Conservation (phyloP, 305 asterid species). For the Fraxinus nigra region DNA sequence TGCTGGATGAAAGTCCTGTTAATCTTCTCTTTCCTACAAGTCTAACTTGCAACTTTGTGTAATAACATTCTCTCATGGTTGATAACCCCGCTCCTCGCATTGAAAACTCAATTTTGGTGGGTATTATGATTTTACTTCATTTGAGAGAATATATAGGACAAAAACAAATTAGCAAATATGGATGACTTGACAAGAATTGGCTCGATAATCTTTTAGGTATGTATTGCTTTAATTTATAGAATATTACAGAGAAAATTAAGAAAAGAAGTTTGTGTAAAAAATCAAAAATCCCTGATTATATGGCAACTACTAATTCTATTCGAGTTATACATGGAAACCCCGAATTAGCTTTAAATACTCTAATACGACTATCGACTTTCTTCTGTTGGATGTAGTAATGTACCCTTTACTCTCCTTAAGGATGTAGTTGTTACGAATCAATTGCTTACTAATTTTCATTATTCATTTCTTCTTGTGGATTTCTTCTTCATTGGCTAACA, state of each 20-base stretch:
- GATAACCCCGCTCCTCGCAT: not conserved
- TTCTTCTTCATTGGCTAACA: constrained; percentile 2
- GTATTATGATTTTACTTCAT: not conserved
- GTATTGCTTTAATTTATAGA: too few species aligned
- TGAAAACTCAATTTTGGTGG: not conserved
- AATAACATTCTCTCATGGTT: not conserved
- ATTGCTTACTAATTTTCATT: not conserved
- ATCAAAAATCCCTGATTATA: too few species aligned
- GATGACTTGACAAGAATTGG: not conserved
- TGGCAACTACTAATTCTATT: too few species aligned
- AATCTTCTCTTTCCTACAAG: not conserved
- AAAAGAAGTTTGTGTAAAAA: too few species aligned
- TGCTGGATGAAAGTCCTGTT: not conserved
- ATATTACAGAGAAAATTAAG: too few species aligned
- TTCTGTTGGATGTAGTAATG: not conserved
- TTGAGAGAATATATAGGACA: not conserved
- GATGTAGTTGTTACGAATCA: not conserved
- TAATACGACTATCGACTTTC: not conserved
- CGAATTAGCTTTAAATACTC: too few species aligned
- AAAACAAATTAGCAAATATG: not conserved
- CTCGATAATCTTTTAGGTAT: too few species aligned
- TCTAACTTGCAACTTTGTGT: not conserved
- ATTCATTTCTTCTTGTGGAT: not conserved
- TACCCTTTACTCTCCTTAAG: not conserved
- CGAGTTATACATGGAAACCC: too few species aligned